phyloP scores from a whole-genome alignment of 768 basidiomycete species.

The Leccinum broughii region DNA sequence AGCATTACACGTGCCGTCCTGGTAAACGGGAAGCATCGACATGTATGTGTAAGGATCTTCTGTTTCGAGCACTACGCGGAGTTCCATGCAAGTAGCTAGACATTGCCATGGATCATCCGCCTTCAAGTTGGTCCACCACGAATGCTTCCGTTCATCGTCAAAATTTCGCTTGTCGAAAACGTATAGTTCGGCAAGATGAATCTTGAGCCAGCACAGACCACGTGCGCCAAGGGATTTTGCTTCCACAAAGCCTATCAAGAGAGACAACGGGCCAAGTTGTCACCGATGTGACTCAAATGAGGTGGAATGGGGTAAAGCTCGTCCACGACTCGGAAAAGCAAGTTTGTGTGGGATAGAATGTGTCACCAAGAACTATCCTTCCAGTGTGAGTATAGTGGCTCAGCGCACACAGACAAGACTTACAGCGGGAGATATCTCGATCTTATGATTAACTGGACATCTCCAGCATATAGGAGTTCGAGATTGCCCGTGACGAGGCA shows the following conservation, averaged over 20 bases:
- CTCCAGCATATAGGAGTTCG: constrained; percentile 84
- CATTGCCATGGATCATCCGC: too few relatives aligned
- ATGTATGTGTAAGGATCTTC: too few relatives aligned
- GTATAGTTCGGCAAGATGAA: too few relatives aligned
- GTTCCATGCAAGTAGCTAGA: too few relatives aligned
- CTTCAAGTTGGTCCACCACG: too few relatives aligned
- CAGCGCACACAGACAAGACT: constrained; percentile 30
- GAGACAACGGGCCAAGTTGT: constrained; percentile 83
- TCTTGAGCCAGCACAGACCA: constrained; percentile 47
- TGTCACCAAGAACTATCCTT: constrained; percentile 75
- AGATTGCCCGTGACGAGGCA: too few relatives aligned
- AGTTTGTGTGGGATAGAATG: constrained; percentile 69
- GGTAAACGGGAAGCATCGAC: too few relatives aligned
- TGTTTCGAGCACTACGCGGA: too few relatives aligned
- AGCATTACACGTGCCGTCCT: too few relatives aligned
- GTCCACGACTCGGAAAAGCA: constrained; percentile 81
- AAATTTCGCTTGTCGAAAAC: too few relatives aligned
- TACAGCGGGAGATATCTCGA: constrained; percentile 72
- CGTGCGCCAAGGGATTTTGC: constrained; percentile 76
- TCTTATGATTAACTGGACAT: constrained; percentile 95
- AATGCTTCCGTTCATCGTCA: too few relatives aligned
- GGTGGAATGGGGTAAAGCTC: constrained; percentile 95
- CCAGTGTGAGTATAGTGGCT: not conserved
- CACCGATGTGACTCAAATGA: constrained; percentile 92
- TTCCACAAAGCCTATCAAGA: constrained; percentile 76